Evolutionary conservation across 768 basidiomycete genomes (phyloP).

Genomic region (Tephrocybe rancida): DNA sequence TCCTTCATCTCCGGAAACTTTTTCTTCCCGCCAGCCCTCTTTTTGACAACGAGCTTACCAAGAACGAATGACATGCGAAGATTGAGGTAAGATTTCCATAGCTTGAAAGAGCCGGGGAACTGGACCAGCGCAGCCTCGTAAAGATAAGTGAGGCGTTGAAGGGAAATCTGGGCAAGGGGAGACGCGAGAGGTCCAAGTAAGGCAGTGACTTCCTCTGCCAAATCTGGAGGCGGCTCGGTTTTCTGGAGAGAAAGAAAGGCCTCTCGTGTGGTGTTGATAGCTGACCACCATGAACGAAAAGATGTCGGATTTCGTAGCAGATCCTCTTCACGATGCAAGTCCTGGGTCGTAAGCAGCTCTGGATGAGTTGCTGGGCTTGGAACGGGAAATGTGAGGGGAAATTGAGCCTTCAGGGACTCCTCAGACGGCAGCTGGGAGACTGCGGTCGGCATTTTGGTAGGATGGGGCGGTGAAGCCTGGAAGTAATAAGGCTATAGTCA

Average conservation of each 20-base stretch:
- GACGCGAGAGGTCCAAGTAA: conserved; percentile 84
- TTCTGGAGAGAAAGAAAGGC: conserved; percentile 58
- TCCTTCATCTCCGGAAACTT: conserved; percentile 92
- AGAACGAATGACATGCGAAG: conserved; percentile 86
- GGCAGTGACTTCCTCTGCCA: conserved; percentile 50
- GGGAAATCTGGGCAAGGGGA: conserved; percentile 66
- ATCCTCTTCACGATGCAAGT: conserved; percentile 92
- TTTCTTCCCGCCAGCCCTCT: conserved; percentile 85
- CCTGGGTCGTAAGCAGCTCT: conserved; percentile 70
- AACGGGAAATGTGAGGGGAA: conserved; percentile 85
- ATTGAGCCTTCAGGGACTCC: conserved; percentile 53
- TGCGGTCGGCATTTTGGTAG: conserved; percentile 55
- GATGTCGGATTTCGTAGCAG: conserved; percentile 88
- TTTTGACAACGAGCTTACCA: conserved; percentile 70
- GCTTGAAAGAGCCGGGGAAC: conserved; percentile 89
- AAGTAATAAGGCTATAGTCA: not conserved
- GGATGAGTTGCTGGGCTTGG: conserved; percentile 83
- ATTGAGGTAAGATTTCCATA: conserved; percentile 93
- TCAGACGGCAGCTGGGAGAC: conserved; percentile 48
- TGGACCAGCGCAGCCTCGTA: conserved; percentile 90
- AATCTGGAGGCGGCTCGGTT: conserved; percentile 48
- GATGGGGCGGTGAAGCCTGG: not conserved
- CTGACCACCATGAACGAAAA: conserved; percentile 92
- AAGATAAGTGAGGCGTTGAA: conserved; percentile 88
- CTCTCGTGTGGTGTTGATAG: conserved; percentile 77